Base-by-base conservation (phyloP, 257 asterid species). In the Galeopsis tetrahit region DNA sequence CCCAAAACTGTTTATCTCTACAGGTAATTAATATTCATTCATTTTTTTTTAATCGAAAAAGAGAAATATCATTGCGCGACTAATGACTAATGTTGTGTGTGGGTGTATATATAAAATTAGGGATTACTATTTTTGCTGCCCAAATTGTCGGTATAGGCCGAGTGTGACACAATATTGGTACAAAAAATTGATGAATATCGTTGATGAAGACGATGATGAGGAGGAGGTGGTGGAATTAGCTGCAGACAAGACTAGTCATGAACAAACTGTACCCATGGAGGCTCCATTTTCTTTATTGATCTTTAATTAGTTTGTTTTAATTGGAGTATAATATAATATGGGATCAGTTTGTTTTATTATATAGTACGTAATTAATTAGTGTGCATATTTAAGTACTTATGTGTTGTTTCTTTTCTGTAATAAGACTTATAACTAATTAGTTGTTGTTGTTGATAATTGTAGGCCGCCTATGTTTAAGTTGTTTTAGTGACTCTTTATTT, bases 121-220 rank as follows among this genome's bases (percentile, higher is more conserved):
- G 69, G 81, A 80, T 10, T 63, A 68, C 7, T 9, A 33, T 21
- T 75, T 68, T 67, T 84, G 86, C 74, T 53, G 80, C 64, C 10
- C 28, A 0, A 71, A 75, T 7, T 84, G 89, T 51, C 84, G 84
- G 2, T 14, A 67, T 1, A 42, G 43, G 17, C 77, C 77, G 10
- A 21, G 21, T 3, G 35, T 6, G 28, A 4, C 72, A 2, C 58
- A 53, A 2, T 40, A 14, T 3, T 78, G 69, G 60, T 67, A 68
- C 57, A 63, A 68, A 68, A 76, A 57, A 17, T 3, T 15, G 74
- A 76, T 72, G 81, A 72, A 60, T 57, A 11, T 34, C 35, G 42
- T 10, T n/a, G 53, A 31, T 2, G 42, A 15, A 9, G 36, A 9
- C 35, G 43, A 7, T 5, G n/a, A 51, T 2, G 33, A 15, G 2